phyloP scores from a whole-genome alignment of 495 filamentous ascomycete species.

The Bryoglossum gracile region DNA sequence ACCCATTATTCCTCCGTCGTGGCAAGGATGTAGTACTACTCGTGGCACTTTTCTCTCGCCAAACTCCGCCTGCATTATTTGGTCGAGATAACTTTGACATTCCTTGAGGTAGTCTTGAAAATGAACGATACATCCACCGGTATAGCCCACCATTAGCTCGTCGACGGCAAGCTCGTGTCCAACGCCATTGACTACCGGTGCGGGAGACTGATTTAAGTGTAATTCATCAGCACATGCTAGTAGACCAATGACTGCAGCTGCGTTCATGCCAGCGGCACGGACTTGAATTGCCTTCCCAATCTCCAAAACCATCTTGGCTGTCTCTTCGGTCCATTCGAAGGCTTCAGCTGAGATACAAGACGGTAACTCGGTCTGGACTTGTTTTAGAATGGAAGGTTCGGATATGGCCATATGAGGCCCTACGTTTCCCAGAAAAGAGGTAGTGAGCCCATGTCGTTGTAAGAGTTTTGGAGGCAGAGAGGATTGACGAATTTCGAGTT shows the following conservation, averaged over 20 bases:
- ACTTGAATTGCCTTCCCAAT: slow-evolving; percentile 59
- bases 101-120: slow-evolving; percentile 66
- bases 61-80: slow-evolving; percentile 48
- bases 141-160: slow-evolving; percentile 69
- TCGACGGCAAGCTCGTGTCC: slow-evolving; percentile 24
- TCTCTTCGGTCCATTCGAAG: slow-evolving; percentile 53
- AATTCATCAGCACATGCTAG: slow-evolving; percentile 62
- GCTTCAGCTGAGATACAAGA: slow-evolving; percentile 31
- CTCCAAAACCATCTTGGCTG: slow-evolving; percentile 47
- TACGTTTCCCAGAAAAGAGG: slow-evolving; percentile 62
- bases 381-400: slow-evolving; percentile 40
- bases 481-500: slow-evolving; percentile 29
- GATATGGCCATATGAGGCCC: slow-evolving; percentile 39
- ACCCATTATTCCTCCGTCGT: slow-evolving; percentile 70
- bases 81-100: slow-evolving; percentile 60
- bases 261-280: slow-evolving; percentile 64
- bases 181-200: background rate
- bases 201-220: slow-evolving; percentile 24
- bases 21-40: slow-evolving; percentile 59
- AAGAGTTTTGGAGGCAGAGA: slow-evolving; percentile 54
- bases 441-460: slow-evolving; percentile 59
- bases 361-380: slow-evolving; percentile 48
- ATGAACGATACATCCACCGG: slow-evolving; percentile 69
- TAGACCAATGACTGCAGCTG: slow-evolving; percentile 62
- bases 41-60: slow-evolving; percentile 43